A percentile compares a stretch with the other conserved stretches of the same genome.
Conservation (phyloP, 495 filamentous ascomycete genomes). For the Cenococcum geophilum region DNA sequence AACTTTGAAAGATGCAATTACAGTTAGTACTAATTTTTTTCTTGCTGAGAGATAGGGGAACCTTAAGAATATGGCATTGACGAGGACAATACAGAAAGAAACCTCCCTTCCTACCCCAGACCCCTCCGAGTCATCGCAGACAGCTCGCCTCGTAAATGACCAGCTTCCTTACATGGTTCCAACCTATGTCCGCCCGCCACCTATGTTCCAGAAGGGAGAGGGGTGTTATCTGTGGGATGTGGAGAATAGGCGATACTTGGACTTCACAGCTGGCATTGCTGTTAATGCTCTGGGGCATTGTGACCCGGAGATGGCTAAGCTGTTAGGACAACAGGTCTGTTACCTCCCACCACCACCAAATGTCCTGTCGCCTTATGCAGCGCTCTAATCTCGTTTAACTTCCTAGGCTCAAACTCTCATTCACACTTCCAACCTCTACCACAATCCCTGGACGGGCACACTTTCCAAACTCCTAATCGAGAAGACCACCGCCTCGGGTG, state of each 20-base stretch:
- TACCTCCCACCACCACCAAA: background rate
- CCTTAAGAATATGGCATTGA: background rate
- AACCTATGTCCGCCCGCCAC: slow-evolving; percentile 87
- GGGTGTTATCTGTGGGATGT: slow-evolving; percentile 87
- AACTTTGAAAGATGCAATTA: slow-evolving; percentile 35
- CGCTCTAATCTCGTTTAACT: background rate
- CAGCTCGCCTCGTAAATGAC: slow-evolving; percentile 63
- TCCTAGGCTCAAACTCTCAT: slow-evolving; percentile 65
- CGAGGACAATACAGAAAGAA: slow-evolving; percentile 48
- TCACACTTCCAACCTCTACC: slow-evolving; percentile 91
- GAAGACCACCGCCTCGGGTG: slow-evolving; percentile 65
- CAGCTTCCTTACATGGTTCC: slow-evolving; percentile 84
- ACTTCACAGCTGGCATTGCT: slow-evolving; percentile 93
- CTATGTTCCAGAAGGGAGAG: slow-evolving; percentile 79
- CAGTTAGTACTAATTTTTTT: slow-evolving; percentile 20
- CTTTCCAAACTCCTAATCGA: slow-evolving; percentile 81
- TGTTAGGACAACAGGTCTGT: slow-evolving; percentile 68
- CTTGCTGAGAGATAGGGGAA: background rate
- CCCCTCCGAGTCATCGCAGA: slow-evolving; percentile 68
- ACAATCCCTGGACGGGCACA: slow-evolving; percentile 87
- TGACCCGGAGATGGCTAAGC: slow-evolving; percentile 61
- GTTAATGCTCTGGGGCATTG: slow-evolving; percentile 90
- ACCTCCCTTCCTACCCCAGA: slow-evolving; percentile 65
- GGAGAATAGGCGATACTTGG: slow-evolving; percentile 81
- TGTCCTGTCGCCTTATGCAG: background rate